Evolutionary conservation across 139 green algal species (phyloP).

Genomic region (Chlamydomonas schloesseri): DNA sequence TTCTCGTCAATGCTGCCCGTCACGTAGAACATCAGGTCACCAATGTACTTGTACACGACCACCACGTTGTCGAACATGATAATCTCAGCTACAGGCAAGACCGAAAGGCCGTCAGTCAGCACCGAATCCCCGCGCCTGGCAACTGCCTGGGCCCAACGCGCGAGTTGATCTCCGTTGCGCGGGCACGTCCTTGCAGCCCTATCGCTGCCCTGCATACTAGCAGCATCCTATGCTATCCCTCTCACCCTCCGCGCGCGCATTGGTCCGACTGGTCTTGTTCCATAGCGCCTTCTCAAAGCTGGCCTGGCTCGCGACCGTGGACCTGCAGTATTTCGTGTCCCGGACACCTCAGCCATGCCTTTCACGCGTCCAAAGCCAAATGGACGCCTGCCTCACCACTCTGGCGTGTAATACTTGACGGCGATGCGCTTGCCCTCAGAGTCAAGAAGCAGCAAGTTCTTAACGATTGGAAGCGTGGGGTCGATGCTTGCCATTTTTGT

Average conservation of each 20-base stretch:
- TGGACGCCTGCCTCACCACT: conserved; percentile 78
- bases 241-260: conserved; percentile 93
- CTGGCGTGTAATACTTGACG: conserved; percentile 96
- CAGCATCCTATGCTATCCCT: not conserved
- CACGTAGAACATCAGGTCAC: conserved; percentile 98
- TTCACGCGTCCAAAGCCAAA: not conserved
- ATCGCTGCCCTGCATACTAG: too few relatives aligned
- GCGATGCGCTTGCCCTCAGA: conserved; percentile 97
- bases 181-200: too few relatives aligned
- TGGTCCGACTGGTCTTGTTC: conserved; percentile 92
- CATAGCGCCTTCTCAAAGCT: conserved; percentile 96
- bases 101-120: not conserved
- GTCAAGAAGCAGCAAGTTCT: conserved; percentile 96
- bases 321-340: conserved; percentile 63
- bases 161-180: too few relatives aligned
- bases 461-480: conserved; percentile 84
- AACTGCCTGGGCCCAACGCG: not conserved
- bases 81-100: conserved; percentile 87
- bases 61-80: conserved; percentile 97
- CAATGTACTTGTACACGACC: conserved; percentile 96
- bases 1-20: conserved; percentile 95
- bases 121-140: not conserved
- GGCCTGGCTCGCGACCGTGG: conserved; percentile 82
- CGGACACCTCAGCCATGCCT: not conserved
- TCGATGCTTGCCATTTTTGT: conserved; percentile 49